Evolutionary conservation across 192 early-diverging fungal species (phyloP), one percentile per base, ranked within the genome.

Genomic region (Linnemannia exigua): DNA sequence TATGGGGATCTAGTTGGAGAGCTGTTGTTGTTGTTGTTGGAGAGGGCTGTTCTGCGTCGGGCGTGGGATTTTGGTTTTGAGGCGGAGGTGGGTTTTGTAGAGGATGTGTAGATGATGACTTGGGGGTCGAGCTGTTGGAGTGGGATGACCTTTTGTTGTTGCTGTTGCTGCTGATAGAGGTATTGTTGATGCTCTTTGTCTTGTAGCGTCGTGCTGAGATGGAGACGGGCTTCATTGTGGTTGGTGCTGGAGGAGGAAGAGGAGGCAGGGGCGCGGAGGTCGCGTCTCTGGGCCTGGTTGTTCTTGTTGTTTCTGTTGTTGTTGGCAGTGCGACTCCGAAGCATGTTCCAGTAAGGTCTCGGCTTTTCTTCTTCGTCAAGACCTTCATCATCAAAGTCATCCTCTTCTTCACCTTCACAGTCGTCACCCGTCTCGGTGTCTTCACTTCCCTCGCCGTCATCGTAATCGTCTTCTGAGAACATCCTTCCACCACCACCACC

Each of bases 271-370:
- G 28, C 38, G 33, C 38, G 37, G 19, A 22, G 67, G 17, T 0
- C 37, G 36, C 37, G 67, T 69, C 22, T 69, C 0, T 22, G 67
- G 11, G 35, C 0, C 20, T 44, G 35, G 35, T 20, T 41, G 61
- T 50, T 79, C 71, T 66, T 50, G 71, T n/a, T 73, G 68, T 35
- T 36, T 22, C 20, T 58, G 50, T 70, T 70, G 50, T 38, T 78
- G 33, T 54, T 70, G 76, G 11, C 41, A 47, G 11, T 70, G 28
- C 20, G 38, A 22, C 22, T 50, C 17, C n/a, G 6, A 0, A 22
- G 74, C 28, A 22, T 75, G 75, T 69, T 69, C 81, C 81, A 83
- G 38, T 83, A 83, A 12, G 19, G 69, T 3, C 36, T n/a, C 15
- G 63, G 41, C 35, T 33, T 46, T 35, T 75, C 36, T 48, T 67